Evolutionary conservation across 805 yeast genomes (phyloP).

Genomic region (Candida easanensis): DNA sequence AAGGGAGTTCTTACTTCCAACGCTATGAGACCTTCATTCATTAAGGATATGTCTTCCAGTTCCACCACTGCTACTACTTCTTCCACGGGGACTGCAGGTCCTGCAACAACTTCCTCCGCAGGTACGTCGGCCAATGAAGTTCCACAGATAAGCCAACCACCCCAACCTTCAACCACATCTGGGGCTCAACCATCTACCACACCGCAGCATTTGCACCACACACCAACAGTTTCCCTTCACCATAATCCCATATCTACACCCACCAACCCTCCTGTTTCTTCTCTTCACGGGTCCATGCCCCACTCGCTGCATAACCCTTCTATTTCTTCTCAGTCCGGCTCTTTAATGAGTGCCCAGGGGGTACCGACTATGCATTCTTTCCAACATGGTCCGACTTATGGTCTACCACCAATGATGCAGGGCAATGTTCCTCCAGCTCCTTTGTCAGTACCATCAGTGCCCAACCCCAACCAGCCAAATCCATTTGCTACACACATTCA

Average conservation of each 20-base stretch:
- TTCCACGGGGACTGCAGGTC: slow-evolving; percentile 3
- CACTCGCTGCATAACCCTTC: slow-evolving; percentile 1
- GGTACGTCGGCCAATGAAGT: slow-evolving; percentile 1
- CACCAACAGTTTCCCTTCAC: not conserved
- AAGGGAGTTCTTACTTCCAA: slow-evolving; percentile 21
- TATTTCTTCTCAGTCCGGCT: slow-evolving; percentile 1
- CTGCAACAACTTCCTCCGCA: not conserved
- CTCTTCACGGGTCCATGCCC: slow-evolving; percentile 1
- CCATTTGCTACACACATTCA: slow-evolving; percentile 2
- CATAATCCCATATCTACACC: not conserved
- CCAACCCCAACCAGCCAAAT: not conserved
- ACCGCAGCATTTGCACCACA: not conserved
- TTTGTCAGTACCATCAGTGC: not conserved
- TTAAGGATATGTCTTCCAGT: slow-evolving; percentile 6
- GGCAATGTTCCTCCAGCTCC: not conserved
- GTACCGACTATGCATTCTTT: not conserved
- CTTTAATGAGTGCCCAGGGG: not conserved
- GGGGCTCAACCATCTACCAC: not conserved
- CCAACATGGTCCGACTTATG: slow-evolving; percentile 8
- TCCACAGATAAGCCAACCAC: slow-evolving; percentile 1
- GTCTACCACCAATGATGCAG: slow-evolving; percentile 12
- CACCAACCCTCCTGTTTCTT: not conserved
- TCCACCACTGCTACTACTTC: slow-evolving; percentile 1
- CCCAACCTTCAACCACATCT: not conserved
- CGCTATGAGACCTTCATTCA: slow-evolving; percentile 13